Evolutionary conservation across 805 yeast genomes (phyloP), one percentile per base, ranked within the genome.

Genomic region (Yamadazyma philogaea): DNA sequence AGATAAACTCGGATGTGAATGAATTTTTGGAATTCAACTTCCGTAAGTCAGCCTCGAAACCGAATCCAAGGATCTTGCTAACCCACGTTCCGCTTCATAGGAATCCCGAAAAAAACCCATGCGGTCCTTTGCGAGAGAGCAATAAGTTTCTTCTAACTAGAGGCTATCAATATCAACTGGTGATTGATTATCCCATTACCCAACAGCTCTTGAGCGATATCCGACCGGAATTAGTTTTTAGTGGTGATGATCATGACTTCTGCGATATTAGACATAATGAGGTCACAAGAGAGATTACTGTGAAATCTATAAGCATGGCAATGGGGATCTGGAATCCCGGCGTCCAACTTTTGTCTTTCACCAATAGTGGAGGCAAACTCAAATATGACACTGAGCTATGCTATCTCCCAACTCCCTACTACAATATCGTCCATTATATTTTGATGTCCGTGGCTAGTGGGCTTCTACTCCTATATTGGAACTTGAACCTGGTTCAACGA

Each of bases 241-340:
- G 95, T 5, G 99, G 99, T 1, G 99, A 93, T 60, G 99, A 93
- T 60, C 99, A 93, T 65, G 99, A 93, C 60, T 89, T 87, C 53
- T 93, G 99, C 60, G 87, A 85, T 50, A 74, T 84, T 22, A 64
- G 66, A 16, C 97, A 55, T 21, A 51, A 54, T 2, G 45, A 44
- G 5, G 43, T 43, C n/a, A 82, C 66, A 3, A 48, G 82, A 39
- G 99, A 93, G 59, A 79, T 84, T 49, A 87, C 96, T 0, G 89
- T 90, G 21, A 93, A 93, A 61, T 80, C 95, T 3, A 79, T 84
- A 40, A 84, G 96, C 11, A 86, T 93, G 95, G 90, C 96, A 17
- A 86, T 87, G 81, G 98, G 98, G 0, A 81, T 93, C 21, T 63
- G 70, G 40, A 70, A 72, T 40, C 99, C 99, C 0, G 98, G 96